A percentile compares a stretch with the other conserved stretches of the same genome.
Conservation (phyloP, 768 basidiomycete genomes). For the Lyophyllum shimeji region DNA sequence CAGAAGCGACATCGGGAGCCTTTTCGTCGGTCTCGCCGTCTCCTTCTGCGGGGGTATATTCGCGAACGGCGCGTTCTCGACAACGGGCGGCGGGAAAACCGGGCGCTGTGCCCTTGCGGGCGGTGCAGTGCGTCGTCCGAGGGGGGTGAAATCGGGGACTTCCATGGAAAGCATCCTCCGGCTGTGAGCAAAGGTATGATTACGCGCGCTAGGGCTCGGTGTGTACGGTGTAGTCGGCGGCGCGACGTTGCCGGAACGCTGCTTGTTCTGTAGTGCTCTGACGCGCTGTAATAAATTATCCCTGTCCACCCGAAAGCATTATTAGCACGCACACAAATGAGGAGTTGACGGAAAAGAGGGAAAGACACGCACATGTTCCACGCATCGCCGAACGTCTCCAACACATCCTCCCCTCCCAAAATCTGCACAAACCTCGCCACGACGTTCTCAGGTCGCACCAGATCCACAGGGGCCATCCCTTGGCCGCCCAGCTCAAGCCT, state of each 20-base stretch:
- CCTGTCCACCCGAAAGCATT: conserved; percentile 30
- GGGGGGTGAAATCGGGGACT: conserved; percentile 56
- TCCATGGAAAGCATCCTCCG: conserved; percentile 29
- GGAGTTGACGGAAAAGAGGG: neutral
- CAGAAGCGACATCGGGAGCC: conserved; percentile 40
- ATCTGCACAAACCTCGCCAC: conserved; percentile 55
- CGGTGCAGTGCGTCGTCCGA: conserved; percentile 33
- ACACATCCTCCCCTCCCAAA: conserved; percentile 43
- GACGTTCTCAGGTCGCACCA: conserved; percentile 55
- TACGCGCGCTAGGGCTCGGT: conserved; percentile 16
- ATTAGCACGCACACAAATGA: neutral
- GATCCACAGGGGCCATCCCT: conserved; percentile 49
- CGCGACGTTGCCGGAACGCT: conserved; percentile 55
- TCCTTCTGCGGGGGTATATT: conserved; percentile 24
- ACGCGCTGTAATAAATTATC: conserved; percentile 50
- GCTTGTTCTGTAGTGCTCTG: conserved; percentile 58
- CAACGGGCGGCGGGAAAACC: conserved; percentile 19
- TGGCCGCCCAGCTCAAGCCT: conserved; percentile 48
- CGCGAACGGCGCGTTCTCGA: conserved; percentile 31
- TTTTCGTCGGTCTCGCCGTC: conserved; percentile 17
- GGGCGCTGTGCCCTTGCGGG: conserved; percentile 21
- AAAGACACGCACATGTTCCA: conserved; percentile 57
- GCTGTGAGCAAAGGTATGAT: conserved; percentile 10
- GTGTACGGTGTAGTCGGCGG: conserved; percentile 48
- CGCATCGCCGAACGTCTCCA: conserved; percentile 40